phyloP scores from a whole-genome alignment of 208 protist genomes.

The Naegleria fowleri region DNA sequence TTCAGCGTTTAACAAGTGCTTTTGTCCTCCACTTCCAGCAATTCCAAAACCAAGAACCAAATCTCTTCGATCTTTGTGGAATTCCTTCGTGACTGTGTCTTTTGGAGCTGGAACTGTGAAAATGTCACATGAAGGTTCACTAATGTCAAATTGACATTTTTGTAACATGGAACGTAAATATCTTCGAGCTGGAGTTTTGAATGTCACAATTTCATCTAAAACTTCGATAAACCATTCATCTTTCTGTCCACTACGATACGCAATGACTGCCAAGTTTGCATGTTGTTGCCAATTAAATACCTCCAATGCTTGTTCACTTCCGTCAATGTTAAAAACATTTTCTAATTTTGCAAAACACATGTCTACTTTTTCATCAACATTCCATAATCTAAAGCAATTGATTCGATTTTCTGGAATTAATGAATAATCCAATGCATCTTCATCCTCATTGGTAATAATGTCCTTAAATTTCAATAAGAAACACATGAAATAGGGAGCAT shows the following conservation, averaged over 20 bases:
- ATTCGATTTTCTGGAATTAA: background rate
- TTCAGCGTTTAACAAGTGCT: background rate
- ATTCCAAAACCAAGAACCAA: background rate
- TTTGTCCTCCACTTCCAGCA: background rate
- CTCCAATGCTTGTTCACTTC: background rate
- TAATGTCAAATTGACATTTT: background rate
- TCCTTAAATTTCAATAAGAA: slow-evolving; percentile 13
- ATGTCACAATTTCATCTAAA: background rate
- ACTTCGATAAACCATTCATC: background rate
- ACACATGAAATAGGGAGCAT: background rate
- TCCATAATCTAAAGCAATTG: background rate
- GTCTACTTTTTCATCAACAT: background rate
- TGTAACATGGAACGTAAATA: background rate
- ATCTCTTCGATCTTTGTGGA: background rate
- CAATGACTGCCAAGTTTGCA: background rate
- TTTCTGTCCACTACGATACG: background rate
- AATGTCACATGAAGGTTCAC: background rate
- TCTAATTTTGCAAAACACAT: background rate
- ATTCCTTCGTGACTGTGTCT: background rate
- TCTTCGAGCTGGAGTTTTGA: background rate
- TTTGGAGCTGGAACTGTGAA: background rate
- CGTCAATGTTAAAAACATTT: background rate
- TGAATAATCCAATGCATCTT: background rate
- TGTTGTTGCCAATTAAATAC: background rate
- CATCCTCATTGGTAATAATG: background rate